phyloP scores from a whole-genome alignment of 352 stramenopile genomes.

The Blastocystis sp. region DNA sequence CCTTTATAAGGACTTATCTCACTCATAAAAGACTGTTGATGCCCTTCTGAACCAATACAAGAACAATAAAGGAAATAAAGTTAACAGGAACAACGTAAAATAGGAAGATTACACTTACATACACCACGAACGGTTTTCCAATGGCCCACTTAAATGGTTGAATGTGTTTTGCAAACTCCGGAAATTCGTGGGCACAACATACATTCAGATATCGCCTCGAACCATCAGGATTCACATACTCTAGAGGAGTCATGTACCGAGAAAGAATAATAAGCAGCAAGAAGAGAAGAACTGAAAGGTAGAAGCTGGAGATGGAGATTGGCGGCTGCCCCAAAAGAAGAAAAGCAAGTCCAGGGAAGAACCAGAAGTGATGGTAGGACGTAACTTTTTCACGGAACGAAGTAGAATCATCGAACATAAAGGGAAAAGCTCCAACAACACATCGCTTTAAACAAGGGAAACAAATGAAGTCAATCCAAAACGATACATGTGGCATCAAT shows the following conservation, averaged over 20 bases:
- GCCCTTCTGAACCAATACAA: neutral
- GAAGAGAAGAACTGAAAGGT: constrained; percentile 43
- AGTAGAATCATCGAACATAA: constrained; percentile 31
- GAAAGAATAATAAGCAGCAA: constrained; percentile 7
- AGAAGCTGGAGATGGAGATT: constrained; percentile 4
- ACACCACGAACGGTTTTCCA: constrained; percentile 15
- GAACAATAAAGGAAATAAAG: constrained; percentile 26
- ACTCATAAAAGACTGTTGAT: neutral
- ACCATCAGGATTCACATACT: constrained; percentile 2
- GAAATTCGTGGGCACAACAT: constrained; percentile 22
- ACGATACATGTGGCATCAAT: constrained; percentile 44
- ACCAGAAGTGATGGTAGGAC: constrained; percentile 58
- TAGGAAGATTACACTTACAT: neutral
- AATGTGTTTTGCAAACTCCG: constrained; percentile 19
- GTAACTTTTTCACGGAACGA: constrained; percentile 11
- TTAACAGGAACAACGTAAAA: constrained; percentile 41
- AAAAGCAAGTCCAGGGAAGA: constrained; percentile 30
- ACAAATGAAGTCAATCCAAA: constrained; percentile 52
- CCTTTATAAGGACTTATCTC: neutral
- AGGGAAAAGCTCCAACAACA: neutral
- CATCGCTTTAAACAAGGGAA: neutral
- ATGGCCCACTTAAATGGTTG: constrained; percentile 47
- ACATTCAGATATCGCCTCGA: constrained; percentile 42
- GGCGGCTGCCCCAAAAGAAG: constrained; percentile 5
- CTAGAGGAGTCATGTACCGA: constrained; percentile 43